These are phyloP conservation scores for Leccinum angustisporum DNA, from an alignment of 1,284 basidiomycete species.

Conservation along the genomic window DNA sequence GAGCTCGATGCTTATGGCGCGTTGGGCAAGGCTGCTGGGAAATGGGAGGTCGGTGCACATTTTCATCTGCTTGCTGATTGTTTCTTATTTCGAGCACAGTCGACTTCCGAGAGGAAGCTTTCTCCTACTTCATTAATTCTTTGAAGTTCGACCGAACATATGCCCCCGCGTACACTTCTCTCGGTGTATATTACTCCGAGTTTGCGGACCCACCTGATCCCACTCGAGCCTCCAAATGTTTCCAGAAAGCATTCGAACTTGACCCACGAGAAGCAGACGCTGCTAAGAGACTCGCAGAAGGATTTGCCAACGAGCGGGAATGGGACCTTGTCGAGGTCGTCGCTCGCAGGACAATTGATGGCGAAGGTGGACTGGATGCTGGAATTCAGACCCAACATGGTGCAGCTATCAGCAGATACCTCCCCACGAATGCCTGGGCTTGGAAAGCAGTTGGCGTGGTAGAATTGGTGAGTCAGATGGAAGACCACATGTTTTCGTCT, in stretches of 20 bases:
- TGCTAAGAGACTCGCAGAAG: slow-evolving; percentile 80
- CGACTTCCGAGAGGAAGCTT: slow-evolving; percentile 60
- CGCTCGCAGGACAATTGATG: slow-evolving; percentile 88
- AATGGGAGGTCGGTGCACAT: slow-evolving; percentile 56
- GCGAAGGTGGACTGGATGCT: slow-evolving; percentile 79
- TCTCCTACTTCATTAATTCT: slow-evolving; percentile 80
- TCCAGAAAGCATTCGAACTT: slow-evolving; percentile 98
- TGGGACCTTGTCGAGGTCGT: slow-evolving; percentile 97
- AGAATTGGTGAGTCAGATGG: slow-evolving; percentile 67
- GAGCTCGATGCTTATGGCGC: slow-evolving; percentile 83
- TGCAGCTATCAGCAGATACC: slow-evolving; percentile 50
- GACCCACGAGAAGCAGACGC: slow-evolving; percentile 88
- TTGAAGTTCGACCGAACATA: slow-evolving; percentile 78
- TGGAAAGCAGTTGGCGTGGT: slow-evolving; percentile 97
- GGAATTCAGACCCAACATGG: slow-evolving; percentile 50
- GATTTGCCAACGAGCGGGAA: slow-evolving; percentile 90
- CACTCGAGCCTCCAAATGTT: slow-evolving; percentile 89
- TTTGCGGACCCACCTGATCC: slow-evolving; percentile 73
- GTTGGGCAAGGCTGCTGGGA: slow-evolving; percentile 81
- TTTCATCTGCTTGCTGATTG: background rate
- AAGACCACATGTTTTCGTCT: slow-evolving; percentile 2
- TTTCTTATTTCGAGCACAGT: slow-evolving; percentile 31
- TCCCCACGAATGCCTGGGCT: slow-evolving; percentile 91
- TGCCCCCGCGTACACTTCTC: slow-evolving; percentile 90
- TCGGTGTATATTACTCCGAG: slow-evolving; percentile 89